Conservation (phyloP, 2,329 filamentous ascomycete genomes). For the Exophiala alcalophila region DNA sequence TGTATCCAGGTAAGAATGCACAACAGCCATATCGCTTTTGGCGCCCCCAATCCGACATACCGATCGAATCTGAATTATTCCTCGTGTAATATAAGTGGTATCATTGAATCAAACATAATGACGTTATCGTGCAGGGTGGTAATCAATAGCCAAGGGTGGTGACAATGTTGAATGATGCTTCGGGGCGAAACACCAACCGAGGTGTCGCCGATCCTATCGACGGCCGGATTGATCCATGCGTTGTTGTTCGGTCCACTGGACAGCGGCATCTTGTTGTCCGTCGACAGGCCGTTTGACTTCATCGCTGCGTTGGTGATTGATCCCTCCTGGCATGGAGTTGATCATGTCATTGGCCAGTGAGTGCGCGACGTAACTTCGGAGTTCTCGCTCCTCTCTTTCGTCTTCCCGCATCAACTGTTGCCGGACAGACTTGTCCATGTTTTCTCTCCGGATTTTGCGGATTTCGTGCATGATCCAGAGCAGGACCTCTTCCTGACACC, state of each 20-base stretch:
- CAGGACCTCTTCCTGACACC: slow-evolving; percentile 83
- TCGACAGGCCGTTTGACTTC: slow-evolving; percentile 44
- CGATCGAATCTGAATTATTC: slow-evolving; percentile 10
- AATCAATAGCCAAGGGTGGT: not conserved
- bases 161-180: not conserved
- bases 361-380: slow-evolving; percentile 45
- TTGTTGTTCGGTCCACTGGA: slow-evolving; percentile 22
- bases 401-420: slow-evolving; percentile 47
- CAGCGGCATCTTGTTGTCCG: slow-evolving; percentile 29
- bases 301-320: slow-evolving; percentile 31
- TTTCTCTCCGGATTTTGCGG: slow-evolving; percentile 74
- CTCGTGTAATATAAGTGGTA: slow-evolving; percentile 16
- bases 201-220: not conserved
- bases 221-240: slow-evolving; percentile 14
- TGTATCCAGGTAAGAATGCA: no score
- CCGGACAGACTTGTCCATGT: slow-evolving; percentile 81
- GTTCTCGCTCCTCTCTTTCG: slow-evolving; percentile 48
- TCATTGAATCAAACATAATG: slow-evolving; percentile 19
- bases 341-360: slow-evolving; percentile 46
- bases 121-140: slow-evolving; percentile 13
- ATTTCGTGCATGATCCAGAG: slow-evolving; percentile 92
- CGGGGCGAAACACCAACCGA: not conserved
- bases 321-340: slow-evolving; percentile 39
- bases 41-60: slow-evolving; percentile 16
- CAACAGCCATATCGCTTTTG: slow-evolving; percentile 1